Percentiles rank a stretch among this genome's conserved stretches.
phyloP scores from a whole-genome alignment of 2,329 filamentous ascomycete species.

The Lecanoromycetidae sp. region DNA sequence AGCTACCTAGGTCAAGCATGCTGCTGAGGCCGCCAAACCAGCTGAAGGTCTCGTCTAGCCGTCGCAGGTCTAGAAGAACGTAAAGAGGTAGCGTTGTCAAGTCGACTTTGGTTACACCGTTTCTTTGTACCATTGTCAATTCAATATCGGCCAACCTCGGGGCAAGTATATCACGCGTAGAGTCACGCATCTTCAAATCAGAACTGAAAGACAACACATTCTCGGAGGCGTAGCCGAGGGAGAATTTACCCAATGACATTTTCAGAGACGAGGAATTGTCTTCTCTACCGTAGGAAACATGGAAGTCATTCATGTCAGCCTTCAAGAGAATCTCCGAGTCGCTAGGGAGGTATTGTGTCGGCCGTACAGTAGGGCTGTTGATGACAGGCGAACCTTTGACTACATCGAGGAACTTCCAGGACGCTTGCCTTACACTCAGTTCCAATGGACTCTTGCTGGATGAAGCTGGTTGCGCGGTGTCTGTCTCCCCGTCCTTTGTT shows the following conservation, averaged over 20 bases:
- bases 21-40: slow-evolving; percentile 88
- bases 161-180: slow-evolving; percentile 30
- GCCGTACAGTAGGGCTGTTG: not conserved
- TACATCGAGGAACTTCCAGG: slow-evolving; percentile 13
- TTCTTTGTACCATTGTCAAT: slow-evolving; percentile 26
- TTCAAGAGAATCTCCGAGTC: slow-evolving; percentile 20
- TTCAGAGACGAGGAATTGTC: slow-evolving; percentile 4
- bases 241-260: slow-evolving; percentile 30
- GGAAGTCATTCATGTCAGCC: slow-evolving; percentile 13
- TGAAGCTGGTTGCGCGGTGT: not conserved
- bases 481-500: not conserved
- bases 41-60: slow-evolving; percentile 72
- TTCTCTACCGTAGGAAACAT: not conserved
- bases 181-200: slow-evolving; percentile 34
- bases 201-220: slow-evolving; percentile 42
- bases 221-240: slow-evolving; percentile 37
- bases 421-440: not conserved
- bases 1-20: slow-evolving; percentile 76
- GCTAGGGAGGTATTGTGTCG: not conserved
- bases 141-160: slow-evolving; percentile 30
- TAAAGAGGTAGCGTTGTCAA: slow-evolving; percentile 66
- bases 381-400: not conserved
- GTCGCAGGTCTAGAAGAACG: slow-evolving; percentile 63
- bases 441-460: not conserved
- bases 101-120: slow-evolving; percentile 36